Evolutionary conservation across 192 early-diverging fungal genomes (phyloP).

Genomic region (Mortierella claussenii): DNA sequence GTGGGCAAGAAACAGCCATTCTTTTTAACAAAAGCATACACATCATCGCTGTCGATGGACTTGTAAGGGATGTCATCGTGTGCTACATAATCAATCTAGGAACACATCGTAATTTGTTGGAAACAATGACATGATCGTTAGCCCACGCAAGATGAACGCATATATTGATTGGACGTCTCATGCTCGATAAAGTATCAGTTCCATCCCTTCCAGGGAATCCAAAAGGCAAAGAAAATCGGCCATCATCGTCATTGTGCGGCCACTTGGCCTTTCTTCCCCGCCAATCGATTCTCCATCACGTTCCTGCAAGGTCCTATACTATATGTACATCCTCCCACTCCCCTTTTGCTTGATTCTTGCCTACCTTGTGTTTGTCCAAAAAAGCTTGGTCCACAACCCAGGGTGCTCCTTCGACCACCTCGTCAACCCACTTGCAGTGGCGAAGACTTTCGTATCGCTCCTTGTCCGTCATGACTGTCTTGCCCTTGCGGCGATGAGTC

Average conservation of each 20-base stretch:
- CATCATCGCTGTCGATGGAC: conserved; percentile 75
- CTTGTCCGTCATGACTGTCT: conserved; percentile 77
- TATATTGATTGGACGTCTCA: not conserved
- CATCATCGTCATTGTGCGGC: not conserved
- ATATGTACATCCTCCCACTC: not conserved
- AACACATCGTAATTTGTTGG: not conserved
- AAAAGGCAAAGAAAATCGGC: too few relatives aligned
- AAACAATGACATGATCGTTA: too few relatives aligned
- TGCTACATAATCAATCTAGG: conserved; percentile 85
- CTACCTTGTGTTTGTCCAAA: conserved; percentile 67
- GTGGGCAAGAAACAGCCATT: conserved; percentile 74
- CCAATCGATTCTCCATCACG: conserved; percentile 4
- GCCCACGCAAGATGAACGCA: too few relatives aligned
- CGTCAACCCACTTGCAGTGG: conserved; percentile 86
- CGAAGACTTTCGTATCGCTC: conserved; percentile 80
- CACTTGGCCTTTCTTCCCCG: not conserved
- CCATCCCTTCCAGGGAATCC: too few relatives aligned
- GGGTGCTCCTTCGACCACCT: conserved; percentile 77
- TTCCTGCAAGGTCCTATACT: too few relatives aligned
- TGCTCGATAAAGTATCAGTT: not conserved
- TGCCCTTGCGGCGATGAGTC: conserved; percentile 78
- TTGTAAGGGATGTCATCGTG: conserved; percentile 85
- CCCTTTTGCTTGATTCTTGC: not conserved
- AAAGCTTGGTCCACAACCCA: conserved; percentile 80
- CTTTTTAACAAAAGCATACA: conserved; percentile 84